Base-by-base conservation (phyloP, 345 rosid species). In the Arabis hirsuta region DNA sequence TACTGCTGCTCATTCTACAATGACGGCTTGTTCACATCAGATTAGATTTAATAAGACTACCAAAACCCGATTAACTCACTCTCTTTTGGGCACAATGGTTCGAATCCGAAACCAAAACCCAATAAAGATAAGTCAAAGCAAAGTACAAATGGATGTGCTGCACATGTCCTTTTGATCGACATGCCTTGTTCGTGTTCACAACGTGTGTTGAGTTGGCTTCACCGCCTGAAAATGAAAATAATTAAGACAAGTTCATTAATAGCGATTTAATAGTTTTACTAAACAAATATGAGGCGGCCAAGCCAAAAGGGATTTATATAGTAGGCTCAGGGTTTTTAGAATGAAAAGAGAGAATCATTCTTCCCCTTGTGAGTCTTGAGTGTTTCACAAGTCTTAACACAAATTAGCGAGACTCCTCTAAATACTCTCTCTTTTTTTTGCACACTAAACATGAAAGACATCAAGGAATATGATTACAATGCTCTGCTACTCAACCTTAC, bases 401-500 rank as follows among this genome's bases (percentile, higher is more conserved):
- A 55, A 26, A 16, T 16, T 12, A 11, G 22, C n/a, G 14, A 22
- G 13, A 19, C 55, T 20, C 11, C 57, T 22, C 41, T 14, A 3
- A 9, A 45, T 19, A 31, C 51, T 55, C 55, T 42, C 27, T 39
- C 65, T 42, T 48, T 7, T 31, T 12, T 27, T 27, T 3, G 26
- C 47, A 43, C 45, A 69, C 20, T 7, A 71, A 51, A 52, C 74
- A 86, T 82, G 88, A 66, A 24, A 57, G 74, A 76, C 54, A 39
- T 45, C 51, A 72, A 80, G 9, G 67, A 53, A 24, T 57, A 60
- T 64, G 78, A 73, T 67, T 77, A 77, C 66, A 24, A 56, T 55
- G 31, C 78, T 19, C 68, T 85, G 31, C 67, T 87, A 5, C 60
- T 71, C 55, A 62, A 65, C 24, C 62, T 81, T 44, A 71, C 84